phyloP scores from a whole-genome alignment of 495 filamentous ascomycete species.

The Hyaloscypha variabilis region DNA sequence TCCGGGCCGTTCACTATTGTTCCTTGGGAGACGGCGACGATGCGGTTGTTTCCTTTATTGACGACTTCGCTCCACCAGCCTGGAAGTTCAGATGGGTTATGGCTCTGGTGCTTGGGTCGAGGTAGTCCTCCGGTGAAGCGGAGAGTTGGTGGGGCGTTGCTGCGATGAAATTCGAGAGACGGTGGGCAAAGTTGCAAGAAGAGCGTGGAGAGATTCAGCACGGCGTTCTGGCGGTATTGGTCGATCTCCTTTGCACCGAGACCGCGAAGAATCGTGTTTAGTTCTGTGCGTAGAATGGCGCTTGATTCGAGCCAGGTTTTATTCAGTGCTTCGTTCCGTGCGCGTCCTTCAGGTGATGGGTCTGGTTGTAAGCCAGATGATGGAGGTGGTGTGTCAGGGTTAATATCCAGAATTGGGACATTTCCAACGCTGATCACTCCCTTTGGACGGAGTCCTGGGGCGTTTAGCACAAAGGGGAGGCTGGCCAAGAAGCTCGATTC shows the following conservation, averaged over 20 bases:
- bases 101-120: neutral
- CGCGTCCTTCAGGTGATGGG: neutral
- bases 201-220: conserved; percentile 13
- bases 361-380: neutral
- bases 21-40: conserved; percentile 34
- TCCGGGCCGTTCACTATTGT: conserved; percentile 30
- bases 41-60: conserved; percentile 19
- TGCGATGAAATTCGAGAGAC: conserved; percentile 36
- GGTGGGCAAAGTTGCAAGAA: conserved; percentile 38
- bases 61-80: conserved; percentile 33
- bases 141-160: conserved; percentile 37
- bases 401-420: neutral
- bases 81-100: conserved; percentile 24
- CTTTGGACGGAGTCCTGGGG: neutral
- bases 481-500: neutral
- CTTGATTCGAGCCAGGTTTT: neutral
- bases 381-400: neutral
- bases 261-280: neutral
- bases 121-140: conserved; percentile 37
- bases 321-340: neutral
- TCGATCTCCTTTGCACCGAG: neutral
- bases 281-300: neutral
- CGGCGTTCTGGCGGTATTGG: neutral
- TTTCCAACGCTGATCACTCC: neutral
- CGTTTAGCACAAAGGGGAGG: neutral